Conservation (phyloP, 2,329 filamentous ascomycete genomes). For the Aspergillus costaricaensis region DNA sequence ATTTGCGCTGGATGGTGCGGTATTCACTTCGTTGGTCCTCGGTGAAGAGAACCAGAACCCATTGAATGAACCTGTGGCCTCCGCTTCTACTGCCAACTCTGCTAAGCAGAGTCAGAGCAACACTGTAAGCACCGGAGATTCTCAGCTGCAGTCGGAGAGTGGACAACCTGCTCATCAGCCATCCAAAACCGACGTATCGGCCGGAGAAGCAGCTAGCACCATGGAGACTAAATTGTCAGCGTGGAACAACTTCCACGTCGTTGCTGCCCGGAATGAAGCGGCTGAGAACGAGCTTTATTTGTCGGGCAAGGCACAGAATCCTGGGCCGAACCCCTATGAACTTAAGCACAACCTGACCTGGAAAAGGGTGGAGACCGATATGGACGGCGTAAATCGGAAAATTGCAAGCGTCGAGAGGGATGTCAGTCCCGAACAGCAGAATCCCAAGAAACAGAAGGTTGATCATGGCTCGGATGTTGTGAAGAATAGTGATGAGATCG, state of each 20-base stretch:
- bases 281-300: conserved; percentile 35
- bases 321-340: conserved; percentile 17
- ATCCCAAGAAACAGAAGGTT: conserved; percentile 25
- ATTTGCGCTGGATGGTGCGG: conserved; percentile 26
- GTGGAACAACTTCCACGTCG: conserved; percentile 42
- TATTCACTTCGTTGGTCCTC: conserved; percentile 14
- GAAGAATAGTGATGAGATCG: conserved; percentile 56
- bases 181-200: not conserved
- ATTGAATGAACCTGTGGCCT: not conserved
- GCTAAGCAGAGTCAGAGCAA: not conserved
- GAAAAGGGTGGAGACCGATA: conserved; percentile 39
- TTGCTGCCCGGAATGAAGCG: conserved; percentile 36
- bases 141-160: not conserved
- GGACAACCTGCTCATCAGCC: not conserved
- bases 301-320: conserved; percentile 24
- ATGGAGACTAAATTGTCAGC: conserved; percentile 31
- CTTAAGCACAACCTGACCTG: conserved; percentile 40
- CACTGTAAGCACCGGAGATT: not conserved
- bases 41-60: conserved; percentile 13
- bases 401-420: conserved; percentile 23
- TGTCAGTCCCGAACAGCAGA: conserved; percentile 13
- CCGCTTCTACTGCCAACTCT: not conserved
- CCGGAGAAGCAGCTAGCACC: not conserved
- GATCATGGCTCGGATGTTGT: conserved; percentile 21
- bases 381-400: conserved; percentile 28